Conservation (phyloP, 202 grass and related monocot genomes). For the Panicum virgatum region DNA sequence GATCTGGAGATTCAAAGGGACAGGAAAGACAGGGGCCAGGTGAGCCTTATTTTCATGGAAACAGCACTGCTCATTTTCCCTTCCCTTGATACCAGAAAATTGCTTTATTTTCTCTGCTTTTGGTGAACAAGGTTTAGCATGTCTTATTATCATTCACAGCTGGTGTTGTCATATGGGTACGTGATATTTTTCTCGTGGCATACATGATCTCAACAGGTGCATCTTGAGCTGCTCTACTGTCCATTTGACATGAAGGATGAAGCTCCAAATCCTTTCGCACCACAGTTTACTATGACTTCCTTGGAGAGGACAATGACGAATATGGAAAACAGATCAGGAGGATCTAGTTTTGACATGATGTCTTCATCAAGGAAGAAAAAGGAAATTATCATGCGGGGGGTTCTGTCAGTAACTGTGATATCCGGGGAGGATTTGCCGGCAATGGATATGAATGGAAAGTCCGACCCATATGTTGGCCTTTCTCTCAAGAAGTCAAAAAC, state of each 20-base stretch:
- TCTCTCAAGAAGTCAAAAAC: slow-evolving; percentile 93
- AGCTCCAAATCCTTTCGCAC: slow-evolving; percentile 72
- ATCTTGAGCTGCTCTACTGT: slow-evolving; percentile 85
- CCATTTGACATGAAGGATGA: slow-evolving; percentile 74
- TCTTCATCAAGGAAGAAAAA: slow-evolving; percentile 72
- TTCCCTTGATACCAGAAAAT: not conserved
- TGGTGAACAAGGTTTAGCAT: not conserved
- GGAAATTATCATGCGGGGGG: slow-evolving; percentile 84
- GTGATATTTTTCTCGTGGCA: slow-evolving; percentile 15
- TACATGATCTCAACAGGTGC: slow-evolving; percentile 63
- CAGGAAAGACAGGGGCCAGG: slow-evolving; percentile 90
- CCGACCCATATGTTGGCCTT: slow-evolving; percentile 86
- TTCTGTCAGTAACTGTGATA: slow-evolving; percentile 79
- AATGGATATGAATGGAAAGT: slow-evolving; percentile 93
- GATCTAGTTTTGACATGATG: slow-evolving; percentile 40
- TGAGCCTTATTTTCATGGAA: slow-evolving; percentile 41
- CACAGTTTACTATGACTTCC: slow-evolving; percentile 84
- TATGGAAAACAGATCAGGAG: slow-evolving; percentile 58
- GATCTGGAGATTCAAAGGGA: slow-evolving; percentile 94
- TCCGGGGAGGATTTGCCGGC: slow-evolving; percentile 80
- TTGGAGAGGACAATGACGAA: slow-evolving; percentile 76
- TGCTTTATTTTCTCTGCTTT: not conserved
- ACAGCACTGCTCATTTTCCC: not conserved
- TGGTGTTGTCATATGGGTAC: not conserved
- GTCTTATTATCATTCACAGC: not conserved